Percentiles rank a stretch among this genome's conserved stretches.
Conservation (phyloP, 192 early-diverging fungal genomes). For the Gonapodya prolifera region DNA sequence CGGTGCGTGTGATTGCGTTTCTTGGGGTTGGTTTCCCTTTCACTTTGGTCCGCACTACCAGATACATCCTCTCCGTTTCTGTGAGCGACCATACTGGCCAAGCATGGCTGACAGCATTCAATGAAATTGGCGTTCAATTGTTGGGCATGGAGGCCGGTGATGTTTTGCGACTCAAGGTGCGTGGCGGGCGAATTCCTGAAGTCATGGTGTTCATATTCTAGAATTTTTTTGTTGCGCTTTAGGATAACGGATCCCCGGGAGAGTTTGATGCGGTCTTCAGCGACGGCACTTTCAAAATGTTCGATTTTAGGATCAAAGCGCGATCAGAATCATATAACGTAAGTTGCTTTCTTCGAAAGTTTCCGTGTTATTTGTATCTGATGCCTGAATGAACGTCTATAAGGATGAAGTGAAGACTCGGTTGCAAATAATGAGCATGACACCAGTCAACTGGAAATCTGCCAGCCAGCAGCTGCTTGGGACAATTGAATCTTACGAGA, state of each 20-base stretch:
- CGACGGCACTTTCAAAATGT: conserved; percentile 52
- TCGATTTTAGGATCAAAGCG: conserved; percentile 59
- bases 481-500: background rate
- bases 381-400: no score
- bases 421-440: background rate
- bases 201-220: background rate
- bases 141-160: conserved; percentile 60
- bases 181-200: background rate
- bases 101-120: conserved; percentile 73
- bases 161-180: conserved; percentile 43
- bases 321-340: conserved; percentile 73
- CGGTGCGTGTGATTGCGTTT: conserved; percentile 30
- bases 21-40: background rate
- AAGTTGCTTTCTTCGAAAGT: background rate
- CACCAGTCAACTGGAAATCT: background rate
- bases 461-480: background rate
- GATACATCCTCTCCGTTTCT: conserved; percentile 56
- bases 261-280: conserved; percentile 35
- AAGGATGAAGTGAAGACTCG: background rate
- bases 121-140: conserved; percentile 59
- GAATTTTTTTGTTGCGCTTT: conserved; percentile 1
- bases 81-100: conserved; percentile 68
- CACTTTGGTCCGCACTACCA: conserved; percentile 1
- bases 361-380: background rate
- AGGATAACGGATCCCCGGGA: conserved; percentile 25